phyloP scores from a whole-genome alignment of 257 asterid species.

The Fraxinus excelsior region DNA sequence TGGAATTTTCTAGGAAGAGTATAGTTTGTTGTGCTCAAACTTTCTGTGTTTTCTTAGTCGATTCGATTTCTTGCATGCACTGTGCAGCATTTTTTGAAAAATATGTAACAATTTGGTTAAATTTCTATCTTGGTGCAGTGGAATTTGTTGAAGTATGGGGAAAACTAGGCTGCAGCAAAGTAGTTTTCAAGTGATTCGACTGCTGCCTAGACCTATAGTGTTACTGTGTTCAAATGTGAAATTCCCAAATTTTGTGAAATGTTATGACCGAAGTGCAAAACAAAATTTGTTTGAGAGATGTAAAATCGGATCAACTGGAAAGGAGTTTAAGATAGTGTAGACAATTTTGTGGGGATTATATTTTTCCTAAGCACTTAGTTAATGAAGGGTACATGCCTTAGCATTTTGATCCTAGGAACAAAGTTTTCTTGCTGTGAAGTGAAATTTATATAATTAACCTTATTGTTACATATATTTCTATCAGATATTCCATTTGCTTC shows the following conservation, averaged over 20 bases:
- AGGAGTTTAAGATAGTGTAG: background rate
- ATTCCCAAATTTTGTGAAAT: background rate
- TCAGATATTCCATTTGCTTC: background rate
- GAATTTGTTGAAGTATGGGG: background rate
- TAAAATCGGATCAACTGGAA: background rate
- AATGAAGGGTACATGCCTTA: background rate
- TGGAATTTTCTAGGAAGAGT: too few relatives aligned
- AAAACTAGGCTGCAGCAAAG: background rate
- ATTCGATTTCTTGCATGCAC: too few relatives aligned
- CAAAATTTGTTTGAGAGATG: background rate
- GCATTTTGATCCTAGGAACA: background rate
- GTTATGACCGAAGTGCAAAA: background rate
- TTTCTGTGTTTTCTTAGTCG: too few relatives aligned
- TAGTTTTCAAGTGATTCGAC: background rate
- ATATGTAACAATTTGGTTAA: background rate
- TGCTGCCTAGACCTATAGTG: background rate
- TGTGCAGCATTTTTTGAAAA: too few relatives aligned
- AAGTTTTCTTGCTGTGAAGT: background rate
- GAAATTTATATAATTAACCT: background rate
- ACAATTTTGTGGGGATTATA: background rate
- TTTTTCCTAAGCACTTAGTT: background rate
- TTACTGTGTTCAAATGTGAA: background rate
- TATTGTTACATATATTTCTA: background rate
- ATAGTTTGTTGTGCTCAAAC: too few relatives aligned
- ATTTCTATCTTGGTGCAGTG: background rate